Percentiles rank a stretch among this genome's conserved stretches.
These are phyloP conservation scores for Passalora sequoiae DNA, from an alignment of 2,329 filamentous ascomycete species.

Conservation along the genomic window DNA sequence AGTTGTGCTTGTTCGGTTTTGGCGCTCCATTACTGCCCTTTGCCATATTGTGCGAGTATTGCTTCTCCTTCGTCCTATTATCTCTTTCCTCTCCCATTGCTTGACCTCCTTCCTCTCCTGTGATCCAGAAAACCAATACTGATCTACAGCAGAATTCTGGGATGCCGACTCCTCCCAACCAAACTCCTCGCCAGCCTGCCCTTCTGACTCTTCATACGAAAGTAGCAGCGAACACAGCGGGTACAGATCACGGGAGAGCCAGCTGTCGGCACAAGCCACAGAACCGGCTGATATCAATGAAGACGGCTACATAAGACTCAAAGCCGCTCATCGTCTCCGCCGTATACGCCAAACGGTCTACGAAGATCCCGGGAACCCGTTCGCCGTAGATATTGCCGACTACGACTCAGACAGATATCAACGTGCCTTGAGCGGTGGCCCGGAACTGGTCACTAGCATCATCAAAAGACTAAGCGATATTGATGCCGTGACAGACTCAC, in stretches of 20 bases:
- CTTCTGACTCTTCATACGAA: neutral
- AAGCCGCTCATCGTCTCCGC: constrained; percentile 10
- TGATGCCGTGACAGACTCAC: neutral
- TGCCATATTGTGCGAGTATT: no score
- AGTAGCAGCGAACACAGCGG: constrained; percentile 1
- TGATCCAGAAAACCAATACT: neutral
- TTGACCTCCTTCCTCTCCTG: no score
- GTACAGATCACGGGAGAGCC: no score
- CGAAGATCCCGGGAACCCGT: constrained; percentile 27
- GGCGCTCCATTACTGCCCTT: neutral
- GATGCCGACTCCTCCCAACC: constrained; percentile 1
- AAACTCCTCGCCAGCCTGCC: neutral
- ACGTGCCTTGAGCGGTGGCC: neutral
- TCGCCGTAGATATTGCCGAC: constrained; percentile 7
- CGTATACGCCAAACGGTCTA: constrained; percentile 25
- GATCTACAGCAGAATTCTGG: constrained; percentile 8
- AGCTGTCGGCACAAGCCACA: no score
- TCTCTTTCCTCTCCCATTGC: neutral
- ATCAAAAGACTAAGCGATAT: neutral
- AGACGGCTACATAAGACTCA: constrained; percentile 20
- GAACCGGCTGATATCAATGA: constrained; percentile 16
- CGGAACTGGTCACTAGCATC: neutral
- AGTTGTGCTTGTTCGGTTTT: neutral
- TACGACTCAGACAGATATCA: neutral
- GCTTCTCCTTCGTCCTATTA: neutral